A percentile compares a stretch with the other conserved stretches of the same genome.
These are phyloP conservation scores for Alloteropsis semialata DNA, from an alignment of 176 grass and related monocot species.

Conservation along the genomic window DNA sequence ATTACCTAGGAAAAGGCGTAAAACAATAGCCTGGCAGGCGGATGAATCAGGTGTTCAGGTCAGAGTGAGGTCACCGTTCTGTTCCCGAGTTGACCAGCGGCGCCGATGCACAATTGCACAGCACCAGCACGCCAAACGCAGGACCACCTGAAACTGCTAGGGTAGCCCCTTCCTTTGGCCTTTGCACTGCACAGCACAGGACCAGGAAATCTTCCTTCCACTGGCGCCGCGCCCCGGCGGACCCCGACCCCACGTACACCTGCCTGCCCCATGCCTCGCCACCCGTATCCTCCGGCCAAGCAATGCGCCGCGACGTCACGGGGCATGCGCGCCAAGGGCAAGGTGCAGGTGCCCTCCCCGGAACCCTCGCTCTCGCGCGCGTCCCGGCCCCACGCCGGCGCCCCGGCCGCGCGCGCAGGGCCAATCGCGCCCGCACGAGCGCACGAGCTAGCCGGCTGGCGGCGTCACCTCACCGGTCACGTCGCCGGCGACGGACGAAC, in stretches of 20 bases:
- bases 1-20: too few species aligned
- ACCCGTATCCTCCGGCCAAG: background rate
- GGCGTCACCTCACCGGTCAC: background rate
- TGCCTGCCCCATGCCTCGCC: slow-evolving; percentile 31
- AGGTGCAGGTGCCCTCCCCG: background rate
- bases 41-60: background rate
- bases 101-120: background rate
- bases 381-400: slow-evolving; percentile 4
- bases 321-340: background rate
- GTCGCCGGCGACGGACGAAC: background rate
- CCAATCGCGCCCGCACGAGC: background rate
- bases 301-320: slow-evolving; percentile 1
- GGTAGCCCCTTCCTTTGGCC: background rate
- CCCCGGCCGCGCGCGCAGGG: background rate
- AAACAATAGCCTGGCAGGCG: too few species aligned
- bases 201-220: slow-evolving; percentile 1
- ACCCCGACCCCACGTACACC: background rate
- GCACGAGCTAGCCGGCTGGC: background rate
- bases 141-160: background rate
- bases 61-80: background rate
- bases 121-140: background rate
- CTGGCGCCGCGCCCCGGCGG: background rate
- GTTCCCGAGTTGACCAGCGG: slow-evolving; percentile 9
- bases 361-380: background rate
- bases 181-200: background rate